Evolutionary conservation across 2,329 filamentous ascomycete genomes (phyloP), one percentile per base, ranked within the genome.

Genomic region (Botrytis porri): DNA sequence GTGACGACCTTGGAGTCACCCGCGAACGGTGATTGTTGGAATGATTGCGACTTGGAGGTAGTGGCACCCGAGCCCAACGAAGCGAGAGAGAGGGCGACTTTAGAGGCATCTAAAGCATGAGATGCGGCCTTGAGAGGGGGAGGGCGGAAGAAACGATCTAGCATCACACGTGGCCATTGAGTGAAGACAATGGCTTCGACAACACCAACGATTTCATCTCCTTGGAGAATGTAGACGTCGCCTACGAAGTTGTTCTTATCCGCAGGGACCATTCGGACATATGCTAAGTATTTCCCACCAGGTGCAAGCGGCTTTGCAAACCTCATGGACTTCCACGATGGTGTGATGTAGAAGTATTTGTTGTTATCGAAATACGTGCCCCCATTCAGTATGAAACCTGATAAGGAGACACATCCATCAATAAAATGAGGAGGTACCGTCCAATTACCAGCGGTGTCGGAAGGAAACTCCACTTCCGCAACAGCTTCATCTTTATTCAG

Each of bases 191-290:
- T 79, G 4, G 73, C 79, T 2, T 76, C 74, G 12, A 81, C 75
- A 37, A 82, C 54, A 48, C 79, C 82, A 9, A 83, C 74, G 66
- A 83, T 79, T 0, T 71, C 73, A 25, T 73, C 76, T 18, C 78
- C 79, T 64, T 82, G 79, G 25, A 83, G 74, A 12, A 83, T 69
- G 71, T 82, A 83, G 0, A 83, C 80, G 73, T 83, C 81, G 32
- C 82, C 83, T 0, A 41, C 60, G 20, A 63, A 35, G 37, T 89
- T 88, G 65, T 82, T 80, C 60, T 78, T 76, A 12, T 89, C 81
- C 32, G 88, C 84, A 22, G 51, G n/a, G 6, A 54, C n/a, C 51
- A 54, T 54, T 29, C 51, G 51, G 14, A 54, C 51, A 54, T 54
- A 54, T 8, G 51, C 51, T 54, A 54, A n/a, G 9, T 54, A 54